These are phyloP conservation scores for Wickerhamiella pararugosa DNA, from an alignment of 1,139 yeast species.

Conservation along the genomic window DNA sequence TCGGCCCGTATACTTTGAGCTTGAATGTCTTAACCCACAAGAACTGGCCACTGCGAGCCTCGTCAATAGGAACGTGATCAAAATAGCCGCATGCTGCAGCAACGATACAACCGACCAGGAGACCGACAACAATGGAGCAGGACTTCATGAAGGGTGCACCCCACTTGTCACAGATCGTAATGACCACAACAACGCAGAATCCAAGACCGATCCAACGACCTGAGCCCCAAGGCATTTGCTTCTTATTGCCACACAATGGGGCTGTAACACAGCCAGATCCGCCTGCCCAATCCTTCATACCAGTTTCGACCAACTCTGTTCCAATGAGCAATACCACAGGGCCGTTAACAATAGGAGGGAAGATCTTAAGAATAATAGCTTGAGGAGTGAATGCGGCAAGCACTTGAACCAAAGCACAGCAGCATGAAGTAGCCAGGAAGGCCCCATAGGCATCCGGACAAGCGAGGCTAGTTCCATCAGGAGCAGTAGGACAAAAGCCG, in stretches of 20 bases:
- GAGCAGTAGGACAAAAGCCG: constrained; percentile 49
- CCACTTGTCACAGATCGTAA: constrained; percentile 60
- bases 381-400: constrained; percentile 62
- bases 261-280: constrained; percentile 38
- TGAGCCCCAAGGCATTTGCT: constrained; percentile 57
- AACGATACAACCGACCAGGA: constrained; percentile 73
- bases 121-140: constrained; percentile 73
- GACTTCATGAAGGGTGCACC: constrained; percentile 89
- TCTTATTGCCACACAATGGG: constrained; percentile 31
- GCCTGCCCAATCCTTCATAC: constrained; percentile 72
- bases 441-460: constrained; percentile 84
- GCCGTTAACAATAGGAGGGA: constrained; percentile 82
- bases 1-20: constrained; percentile 62
- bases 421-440: constrained; percentile 55
- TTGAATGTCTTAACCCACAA: constrained; percentile 78
- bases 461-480: constrained; percentile 44
- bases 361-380: constrained; percentile 44
- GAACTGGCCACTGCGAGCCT: constrained; percentile 73
- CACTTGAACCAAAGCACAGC: constrained; percentile 61
- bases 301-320: constrained; percentile 44
- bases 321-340: constrained; percentile 78
- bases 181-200: constrained; percentile 57
- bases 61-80: constrained; percentile 35
- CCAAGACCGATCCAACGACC: constrained; percentile 76
- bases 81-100: constrained; percentile 85